Evolutionary conservation across 768 basidiomycete species (phyloP), one percentile per base, ranked within the genome.

Genomic region (Pisolithus albus): DNA sequence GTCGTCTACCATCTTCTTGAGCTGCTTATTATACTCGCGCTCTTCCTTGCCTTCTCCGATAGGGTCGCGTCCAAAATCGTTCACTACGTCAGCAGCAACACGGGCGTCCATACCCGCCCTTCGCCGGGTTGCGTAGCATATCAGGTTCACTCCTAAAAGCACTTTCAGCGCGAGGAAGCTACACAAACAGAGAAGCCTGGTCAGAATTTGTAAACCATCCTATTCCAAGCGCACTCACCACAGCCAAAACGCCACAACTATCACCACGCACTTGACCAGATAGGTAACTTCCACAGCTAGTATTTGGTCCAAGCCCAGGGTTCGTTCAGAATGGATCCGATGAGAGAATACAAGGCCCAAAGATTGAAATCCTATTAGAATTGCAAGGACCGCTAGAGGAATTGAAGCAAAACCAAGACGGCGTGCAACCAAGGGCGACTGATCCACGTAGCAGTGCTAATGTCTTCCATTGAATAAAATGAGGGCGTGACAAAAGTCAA

Each of bases 371-470:
- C 86, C 84, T 39, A 92, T 80, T 50, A 94, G 75, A 54, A 88
- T 78, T 18, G 78, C 80, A 16, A 98, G 75, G 21, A 90, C 90
- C 0, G 92, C 92, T 2, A 98, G 77, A 0, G 96, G 96, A 19
- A 98, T 75, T 0, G 93, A 83, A 2, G 96, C 88, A 65, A 98
- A 96, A 15, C 96, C 96, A 8, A 99, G 76, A 6, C 96, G 82
- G 3, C 95, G 86, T 1, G 94, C 90, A 30, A 98, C 92, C 5
- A 94, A 77, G 6, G 94, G 94, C 1, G 94, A 94, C 63, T 96
- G 94, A 62, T 99, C 96, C 18, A 96, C 90, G 53, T 94, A 92
- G 2, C 86, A 77, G 64, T 93, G 90, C 85, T 90, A 54, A 28
- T 48, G 19, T 26, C 4, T 9, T 41, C 47, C 50, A n/a, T 44